Evolutionary conservation across 768 basidiomycete species (phyloP).

Genomic region (Boletus fagicola): DNA sequence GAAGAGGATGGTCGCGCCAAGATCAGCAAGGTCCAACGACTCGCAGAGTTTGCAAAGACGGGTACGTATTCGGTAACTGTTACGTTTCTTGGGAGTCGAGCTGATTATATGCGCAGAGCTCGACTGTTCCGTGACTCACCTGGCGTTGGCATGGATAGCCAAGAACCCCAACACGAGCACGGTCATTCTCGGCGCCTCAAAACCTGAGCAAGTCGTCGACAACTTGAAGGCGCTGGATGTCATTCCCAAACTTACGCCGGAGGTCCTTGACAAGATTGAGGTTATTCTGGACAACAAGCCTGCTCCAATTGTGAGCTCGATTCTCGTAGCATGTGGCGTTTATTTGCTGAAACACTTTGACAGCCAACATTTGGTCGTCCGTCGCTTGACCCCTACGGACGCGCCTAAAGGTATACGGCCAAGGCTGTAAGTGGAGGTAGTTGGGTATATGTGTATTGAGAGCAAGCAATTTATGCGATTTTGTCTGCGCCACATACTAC

Average conservation of each 20-base stretch:
- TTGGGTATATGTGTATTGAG: neutral
- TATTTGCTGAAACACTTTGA: slow-evolving; percentile 7
- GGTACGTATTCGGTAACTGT: slow-evolving; percentile 12
- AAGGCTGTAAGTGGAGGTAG: neutral
- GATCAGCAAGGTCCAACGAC: slow-evolving; percentile 48
- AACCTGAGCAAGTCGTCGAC: slow-evolving; percentile 46
- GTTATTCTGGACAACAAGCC: slow-evolving; percentile 46
- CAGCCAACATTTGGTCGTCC: slow-evolving; percentile 31
- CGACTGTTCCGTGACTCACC: slow-evolving; percentile 45
- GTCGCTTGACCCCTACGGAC: slow-evolving; percentile 29
- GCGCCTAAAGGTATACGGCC: slow-evolving; percentile 8
- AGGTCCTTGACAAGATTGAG: slow-evolving; percentile 52
- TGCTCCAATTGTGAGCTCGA: slow-evolving; percentile 26
- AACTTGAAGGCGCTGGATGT: slow-evolving; percentile 54
- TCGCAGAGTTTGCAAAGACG: slow-evolving; percentile 45
- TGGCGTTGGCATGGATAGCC: slow-evolving; percentile 58
- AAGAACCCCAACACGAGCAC: slow-evolving; percentile 49
- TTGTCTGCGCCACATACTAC: neutral
- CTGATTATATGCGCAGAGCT: slow-evolving; percentile 34
- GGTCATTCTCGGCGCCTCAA: slow-evolving; percentile 49
- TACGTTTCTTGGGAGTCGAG: neutral
- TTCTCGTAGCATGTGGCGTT: neutral
- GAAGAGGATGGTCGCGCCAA: slow-evolving; percentile 42
- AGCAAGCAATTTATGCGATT: neutral
- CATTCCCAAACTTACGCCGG: slow-evolving; percentile 52